Evolutionary conservation across 805 yeast genomes (phyloP).

Genomic region (Komagataella pastoris): DNA sequence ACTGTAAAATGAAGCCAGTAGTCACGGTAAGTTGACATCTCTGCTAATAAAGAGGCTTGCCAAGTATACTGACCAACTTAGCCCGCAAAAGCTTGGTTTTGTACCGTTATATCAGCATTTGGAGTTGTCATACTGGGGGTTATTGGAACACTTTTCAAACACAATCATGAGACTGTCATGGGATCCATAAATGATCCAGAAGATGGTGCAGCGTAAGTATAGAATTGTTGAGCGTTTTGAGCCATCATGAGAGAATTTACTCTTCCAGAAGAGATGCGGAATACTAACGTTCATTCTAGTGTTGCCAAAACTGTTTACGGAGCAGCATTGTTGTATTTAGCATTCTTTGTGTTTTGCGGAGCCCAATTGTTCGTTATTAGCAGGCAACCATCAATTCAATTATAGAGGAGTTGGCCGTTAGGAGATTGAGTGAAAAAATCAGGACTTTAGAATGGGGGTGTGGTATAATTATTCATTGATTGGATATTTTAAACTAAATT

Average conservation of each 20-base stretch:
- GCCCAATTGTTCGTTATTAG: slow-evolving; percentile 57
- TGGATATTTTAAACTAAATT: not conserved
- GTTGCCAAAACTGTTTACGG: slow-evolving; percentile 86
- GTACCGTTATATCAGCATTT: slow-evolving; percentile 85
- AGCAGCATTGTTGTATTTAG: slow-evolving; percentile 74
- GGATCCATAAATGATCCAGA: slow-evolving; percentile 87
- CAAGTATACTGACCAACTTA: slow-evolving; percentile 8
- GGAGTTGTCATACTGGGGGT: slow-evolving; percentile 81
- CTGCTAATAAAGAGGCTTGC: not conserved
- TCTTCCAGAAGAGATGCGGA: not conserved
- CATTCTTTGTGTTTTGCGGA: slow-evolving; percentile 83
- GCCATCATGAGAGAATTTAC: not conserved
- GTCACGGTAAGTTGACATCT: not conserved
- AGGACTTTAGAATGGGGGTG: not conserved
- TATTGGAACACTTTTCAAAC: slow-evolving; percentile 70
- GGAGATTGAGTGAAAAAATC: not conserved
- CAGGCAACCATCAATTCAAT: slow-evolving; percentile 53
- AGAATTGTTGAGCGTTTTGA: not conserved
- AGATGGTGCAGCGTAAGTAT: slow-evolving; percentile 67
- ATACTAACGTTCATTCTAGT: slow-evolving; percentile 13
- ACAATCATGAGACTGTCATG: slow-evolving; percentile 80
- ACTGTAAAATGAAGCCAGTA: not conserved
- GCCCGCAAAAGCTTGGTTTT: slow-evolving; percentile 88
- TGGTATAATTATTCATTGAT: not conserved
- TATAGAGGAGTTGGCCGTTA: slow-evolving; percentile 11